These are phyloP conservation scores for Coemansia nantahalensis DNA, from an alignment of 192 early-diverging fungal species.

Conservation along the genomic window DNA sequence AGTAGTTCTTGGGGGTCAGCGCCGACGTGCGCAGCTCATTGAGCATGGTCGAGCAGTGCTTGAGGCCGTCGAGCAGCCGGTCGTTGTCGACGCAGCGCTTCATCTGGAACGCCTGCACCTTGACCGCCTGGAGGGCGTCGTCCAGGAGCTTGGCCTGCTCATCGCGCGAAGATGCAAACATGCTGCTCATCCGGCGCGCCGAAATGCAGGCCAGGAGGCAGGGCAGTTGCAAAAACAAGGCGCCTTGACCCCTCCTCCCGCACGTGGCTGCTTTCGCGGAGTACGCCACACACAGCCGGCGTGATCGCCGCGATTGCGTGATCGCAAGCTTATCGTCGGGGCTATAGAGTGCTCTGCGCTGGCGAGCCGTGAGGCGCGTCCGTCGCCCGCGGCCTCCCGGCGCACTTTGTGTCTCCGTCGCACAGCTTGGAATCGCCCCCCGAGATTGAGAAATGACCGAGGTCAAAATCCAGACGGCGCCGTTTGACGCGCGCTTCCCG, in stretches of 20 bases:
- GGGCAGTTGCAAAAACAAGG: not conserved
- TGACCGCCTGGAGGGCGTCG: slow-evolving; percentile 90
- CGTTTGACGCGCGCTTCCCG: slow-evolving; percentile 77
- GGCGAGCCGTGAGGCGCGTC: too few relatives aligned
- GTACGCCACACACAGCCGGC: too few relatives aligned
- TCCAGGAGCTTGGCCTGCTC: slow-evolving; percentile 92
- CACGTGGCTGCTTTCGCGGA: too few relatives aligned
- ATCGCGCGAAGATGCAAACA: slow-evolving; percentile 53
- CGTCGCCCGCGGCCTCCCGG: not conserved
- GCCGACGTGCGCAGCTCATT: slow-evolving; percentile 93
- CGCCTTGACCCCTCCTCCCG: not conserved
- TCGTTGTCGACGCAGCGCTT: slow-evolving; percentile 84
- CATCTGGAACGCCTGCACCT: slow-evolving; percentile 95
- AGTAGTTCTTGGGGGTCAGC: slow-evolving; percentile 97
- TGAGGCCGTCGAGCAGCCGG: slow-evolving; percentile 96
- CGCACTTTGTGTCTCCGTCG: too few relatives aligned
- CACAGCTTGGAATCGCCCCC: too few relatives aligned
- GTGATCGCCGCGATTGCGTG: too few relatives aligned
- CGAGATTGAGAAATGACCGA: slow-evolving; percentile 22
- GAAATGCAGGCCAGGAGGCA: not conserved
- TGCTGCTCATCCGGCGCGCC: slow-evolving; percentile 32
- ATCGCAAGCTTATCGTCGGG: too few relatives aligned
- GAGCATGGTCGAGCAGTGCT: slow-evolving; percentile 97
- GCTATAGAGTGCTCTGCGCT: too few relatives aligned
- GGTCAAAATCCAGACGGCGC: slow-evolving; percentile 38